Conservation (phyloP, 2,329 filamentous ascomycete genomes). For the Rosellinia necatrix region DNA sequence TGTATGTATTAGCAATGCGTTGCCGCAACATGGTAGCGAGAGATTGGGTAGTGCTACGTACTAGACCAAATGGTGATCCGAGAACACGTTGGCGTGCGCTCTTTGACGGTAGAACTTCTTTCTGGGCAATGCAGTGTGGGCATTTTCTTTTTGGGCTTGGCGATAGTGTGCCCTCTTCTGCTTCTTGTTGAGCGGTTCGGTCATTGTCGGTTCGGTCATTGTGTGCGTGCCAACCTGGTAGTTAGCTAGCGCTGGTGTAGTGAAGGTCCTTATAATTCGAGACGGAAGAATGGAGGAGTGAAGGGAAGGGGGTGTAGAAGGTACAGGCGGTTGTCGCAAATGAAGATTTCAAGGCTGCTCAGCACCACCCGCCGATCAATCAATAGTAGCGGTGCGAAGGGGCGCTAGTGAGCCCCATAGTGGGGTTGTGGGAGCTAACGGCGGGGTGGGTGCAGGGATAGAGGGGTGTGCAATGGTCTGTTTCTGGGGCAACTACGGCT, state of each 20-base stretch:
- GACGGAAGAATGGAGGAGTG: neutral
- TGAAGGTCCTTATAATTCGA: neutral
- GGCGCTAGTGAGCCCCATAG: slow-evolving; percentile 4
- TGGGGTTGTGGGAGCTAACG: slow-evolving; percentile 14
- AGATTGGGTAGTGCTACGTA: slow-evolving; percentile 47
- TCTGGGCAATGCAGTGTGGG: slow-evolving; percentile 70
- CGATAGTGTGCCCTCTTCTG: slow-evolving; percentile 71
- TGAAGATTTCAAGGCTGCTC: slow-evolving; percentile 13
- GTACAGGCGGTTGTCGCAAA: neutral
- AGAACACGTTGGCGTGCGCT: slow-evolving; percentile 97
- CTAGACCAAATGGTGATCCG: slow-evolving; percentile 90
- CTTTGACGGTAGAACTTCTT: slow-evolving; percentile 97
- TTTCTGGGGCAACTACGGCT: slow-evolving; percentile 29
- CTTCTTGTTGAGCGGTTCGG: slow-evolving; percentile 57
- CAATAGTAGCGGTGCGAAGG: neutral
- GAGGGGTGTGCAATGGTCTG: slow-evolving; percentile 9
- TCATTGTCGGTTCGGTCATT: slow-evolving; percentile 45
- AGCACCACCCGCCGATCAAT: no score
- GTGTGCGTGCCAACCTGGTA: no score
- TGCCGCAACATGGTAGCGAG: neutral
- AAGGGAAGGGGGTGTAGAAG: no score
- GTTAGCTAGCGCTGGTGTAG: neutral
- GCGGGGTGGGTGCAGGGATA: slow-evolving; percentile 14
- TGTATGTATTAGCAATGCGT: slow-evolving; percentile 30
- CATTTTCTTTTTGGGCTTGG: slow-evolving; percentile 56